Base-by-base conservation (phyloP, 2,329 filamentous ascomycete species). In the Ceratocystis colombiana region DNA sequence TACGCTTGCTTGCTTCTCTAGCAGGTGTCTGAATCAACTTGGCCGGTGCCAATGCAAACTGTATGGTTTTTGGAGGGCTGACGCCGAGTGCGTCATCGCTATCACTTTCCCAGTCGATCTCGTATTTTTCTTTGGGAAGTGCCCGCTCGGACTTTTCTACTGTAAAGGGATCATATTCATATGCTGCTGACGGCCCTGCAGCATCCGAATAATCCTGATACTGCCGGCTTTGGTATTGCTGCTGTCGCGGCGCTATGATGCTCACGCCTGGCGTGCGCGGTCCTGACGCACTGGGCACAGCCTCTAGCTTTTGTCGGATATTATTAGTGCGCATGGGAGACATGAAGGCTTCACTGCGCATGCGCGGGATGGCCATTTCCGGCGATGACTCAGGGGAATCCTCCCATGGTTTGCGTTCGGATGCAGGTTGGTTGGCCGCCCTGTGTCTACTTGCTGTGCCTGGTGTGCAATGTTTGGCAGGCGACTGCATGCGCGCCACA, bases 31-130 rank as follows among this genome's bases (percentile, higher is more conserved):
- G 89, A 73, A 93, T 75, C 25, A 95, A 77, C 72, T 88, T 86
- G 50, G 86, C 88, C 64, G 88, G 87, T 63, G 88, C 88, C 61
- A 95, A 77, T 57, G 88, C 87, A 74, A 95, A 95, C 72, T 92
- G 88, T 68, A 95, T 92, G 10, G 90, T 94, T 79, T 97, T 97
- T 0, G 94, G 94, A 33, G 94, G 94, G 72, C 90, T 96, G 76
- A 91, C 87, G 5, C 87, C 89, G 28, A 80, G 80, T 48, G 83
- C 83, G 8, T 85, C 83, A 33, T 88, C 87, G 66, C 85, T 86
- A 68, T 91, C 87, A 71, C 86, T 88, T 64, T 92, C 87, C 87
- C 90, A 94, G 20, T 79, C 80, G 66, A 86, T 84, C 72, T 87
- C 84, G 64, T 84, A 81, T 67, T 73, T 68, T 12, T 64, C 53